Evolutionary conservation across 169 alveolate species (phyloP).

Genomic region (Fabrea salina): DNA sequence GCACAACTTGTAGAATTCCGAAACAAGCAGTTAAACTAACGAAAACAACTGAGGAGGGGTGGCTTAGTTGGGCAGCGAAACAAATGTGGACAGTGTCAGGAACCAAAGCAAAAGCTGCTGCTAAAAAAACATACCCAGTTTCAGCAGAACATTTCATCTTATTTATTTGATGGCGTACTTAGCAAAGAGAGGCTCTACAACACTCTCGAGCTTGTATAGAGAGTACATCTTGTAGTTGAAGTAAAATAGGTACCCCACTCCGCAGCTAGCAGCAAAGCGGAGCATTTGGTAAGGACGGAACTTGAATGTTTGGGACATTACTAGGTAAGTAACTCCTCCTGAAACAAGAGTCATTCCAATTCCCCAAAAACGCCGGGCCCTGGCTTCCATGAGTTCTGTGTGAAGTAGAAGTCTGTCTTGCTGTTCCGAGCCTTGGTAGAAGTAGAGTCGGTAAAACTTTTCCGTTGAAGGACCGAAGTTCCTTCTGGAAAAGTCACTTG

Average conservation of each 20-base stretch:
- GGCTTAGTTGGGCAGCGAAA: too few species aligned
- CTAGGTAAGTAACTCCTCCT: neutral
- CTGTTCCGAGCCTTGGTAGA: constrained; percentile 22
- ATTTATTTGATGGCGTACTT: constrained; percentile 14
- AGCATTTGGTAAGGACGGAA: neutral
- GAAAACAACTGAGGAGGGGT: too few species aligned
- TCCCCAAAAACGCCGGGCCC: neutral
- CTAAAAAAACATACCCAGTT: neutral
- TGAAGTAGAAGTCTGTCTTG: constrained; percentile 27
- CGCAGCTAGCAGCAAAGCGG: neutral
- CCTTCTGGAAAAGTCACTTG: neutral
- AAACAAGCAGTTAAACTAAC: too few species aligned
- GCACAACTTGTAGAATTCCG: too few species aligned
- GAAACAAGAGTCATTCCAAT: neutral
- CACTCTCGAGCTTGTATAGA: neutral
- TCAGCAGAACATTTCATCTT: neutral
- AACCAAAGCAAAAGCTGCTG: too few species aligned
- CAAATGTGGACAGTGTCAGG: too few species aligned
- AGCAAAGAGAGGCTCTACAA: constrained; percentile 9
- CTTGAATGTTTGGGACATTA: neutral
- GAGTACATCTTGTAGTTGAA: neutral
- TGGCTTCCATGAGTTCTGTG: neutral
- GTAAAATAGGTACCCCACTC: neutral
- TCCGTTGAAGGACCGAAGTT: neutral
- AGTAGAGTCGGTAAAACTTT: constrained; percentile 22